A percentile compares a stretch with the other conserved stretches of the same genome.
Evolutionary conservation across 306 rosid species (phyloP).

Genomic region (Acmispon strigosus): DNA sequence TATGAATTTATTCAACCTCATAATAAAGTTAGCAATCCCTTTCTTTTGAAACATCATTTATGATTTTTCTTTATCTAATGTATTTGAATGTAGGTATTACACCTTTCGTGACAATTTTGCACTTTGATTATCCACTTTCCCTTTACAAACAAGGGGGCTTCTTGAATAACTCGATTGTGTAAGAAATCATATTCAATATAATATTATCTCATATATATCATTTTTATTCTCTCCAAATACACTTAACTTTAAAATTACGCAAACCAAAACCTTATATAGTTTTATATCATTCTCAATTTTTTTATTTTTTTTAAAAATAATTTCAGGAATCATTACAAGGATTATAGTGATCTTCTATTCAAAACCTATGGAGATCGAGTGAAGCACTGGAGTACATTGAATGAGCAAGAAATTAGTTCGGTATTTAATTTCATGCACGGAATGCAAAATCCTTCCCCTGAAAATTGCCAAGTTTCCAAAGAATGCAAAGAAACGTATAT

Average conservation of each 20-base stretch:
- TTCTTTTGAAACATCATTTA: neutral
- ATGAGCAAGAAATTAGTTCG: constrained; percentile 22
- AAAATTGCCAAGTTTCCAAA: neutral
- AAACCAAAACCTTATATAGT: neutral
- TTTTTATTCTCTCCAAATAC: neutral
- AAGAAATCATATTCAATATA: neutral
- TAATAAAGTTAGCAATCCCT: too few relatives aligned
- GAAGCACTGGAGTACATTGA: constrained; percentile 35
- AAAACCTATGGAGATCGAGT: constrained; percentile 37
- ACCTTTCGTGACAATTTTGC: constrained; percentile 16
- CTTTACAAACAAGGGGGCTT: neutral
- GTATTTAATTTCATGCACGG: constrained; percentile 24
- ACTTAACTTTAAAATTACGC: neutral
- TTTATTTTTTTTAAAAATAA: neutral
- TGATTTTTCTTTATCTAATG: neutral
- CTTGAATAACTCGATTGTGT: constrained; percentile 18
- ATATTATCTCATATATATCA: neutral
- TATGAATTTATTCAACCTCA: too few relatives aligned
- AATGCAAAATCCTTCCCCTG: constrained; percentile 6
- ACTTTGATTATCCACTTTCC: constrained; percentile 10
- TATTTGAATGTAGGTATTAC: neutral
- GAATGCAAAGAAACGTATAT: constrained; percentile 33
- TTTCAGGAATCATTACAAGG: constrained; percentile 28
- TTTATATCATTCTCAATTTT: neutral
- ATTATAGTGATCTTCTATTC: constrained; percentile 28